Conservation (phyloP, 768 basidiomycete species). For the Russula foetens region DNA sequence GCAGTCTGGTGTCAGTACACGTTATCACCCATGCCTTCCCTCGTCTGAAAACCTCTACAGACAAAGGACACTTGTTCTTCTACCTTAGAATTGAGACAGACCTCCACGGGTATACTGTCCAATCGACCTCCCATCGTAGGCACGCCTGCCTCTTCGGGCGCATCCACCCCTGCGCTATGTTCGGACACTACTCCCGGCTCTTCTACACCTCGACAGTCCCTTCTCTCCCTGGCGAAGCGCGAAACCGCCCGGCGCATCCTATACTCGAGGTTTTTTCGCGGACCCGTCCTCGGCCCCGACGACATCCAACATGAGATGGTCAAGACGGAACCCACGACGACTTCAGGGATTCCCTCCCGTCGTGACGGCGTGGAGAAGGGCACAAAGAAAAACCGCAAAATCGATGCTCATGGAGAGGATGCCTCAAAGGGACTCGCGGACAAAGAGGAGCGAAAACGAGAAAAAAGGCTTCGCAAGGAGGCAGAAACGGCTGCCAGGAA, state of each 20-base stretch:
- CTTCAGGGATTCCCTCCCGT: not conserved
- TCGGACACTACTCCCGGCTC: constrained; percentile 20
- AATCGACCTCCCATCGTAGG: constrained; percentile 52
- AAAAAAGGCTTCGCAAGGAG: constrained; percentile 11
- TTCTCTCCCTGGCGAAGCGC: constrained; percentile 61
- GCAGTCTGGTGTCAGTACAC: constrained; percentile 12
- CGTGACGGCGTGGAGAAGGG: not conserved
- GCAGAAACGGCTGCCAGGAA: constrained; percentile 19
- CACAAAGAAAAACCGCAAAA: constrained; percentile 5
- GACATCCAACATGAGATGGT: constrained; percentile 16
- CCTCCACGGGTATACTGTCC: constrained; percentile 68
- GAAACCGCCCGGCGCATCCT: constrained; percentile 69
- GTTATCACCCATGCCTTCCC: too few relatives aligned
- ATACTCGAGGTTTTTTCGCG: constrained; percentile 78
- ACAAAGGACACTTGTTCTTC: constrained; percentile 8
- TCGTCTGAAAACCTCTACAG: constrained; percentile 15
- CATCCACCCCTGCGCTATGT: constrained; percentile 36
- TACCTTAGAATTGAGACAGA: constrained; percentile 40
- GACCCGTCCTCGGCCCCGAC: constrained; percentile 55
- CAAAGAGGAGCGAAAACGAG: constrained; percentile 6
- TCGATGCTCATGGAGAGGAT: not conserved
- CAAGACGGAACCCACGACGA: not conserved
- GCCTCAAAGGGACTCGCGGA: not conserved
- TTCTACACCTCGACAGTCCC: constrained; percentile 33
- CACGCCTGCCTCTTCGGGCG: constrained; percentile 36